Conservation (phyloP, 805 yeast genomes). For the Cyberlindnera bimundalis region DNA sequence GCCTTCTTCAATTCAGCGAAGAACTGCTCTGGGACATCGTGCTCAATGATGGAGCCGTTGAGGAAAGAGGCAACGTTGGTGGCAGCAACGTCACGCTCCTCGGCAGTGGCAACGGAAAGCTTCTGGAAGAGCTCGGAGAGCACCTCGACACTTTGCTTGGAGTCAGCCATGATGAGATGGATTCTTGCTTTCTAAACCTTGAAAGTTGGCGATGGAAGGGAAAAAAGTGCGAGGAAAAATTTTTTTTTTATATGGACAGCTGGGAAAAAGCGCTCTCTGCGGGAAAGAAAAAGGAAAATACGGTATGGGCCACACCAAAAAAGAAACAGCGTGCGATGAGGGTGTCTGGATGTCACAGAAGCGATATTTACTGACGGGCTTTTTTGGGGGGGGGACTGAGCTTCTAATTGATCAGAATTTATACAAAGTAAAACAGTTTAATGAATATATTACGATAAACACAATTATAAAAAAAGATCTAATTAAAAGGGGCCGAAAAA, state of each 20-base stretch:
- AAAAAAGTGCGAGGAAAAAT: slow-evolving; percentile 18
- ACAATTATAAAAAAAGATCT: too few species aligned
- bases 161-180: slow-evolving; percentile 38
- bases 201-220: neutral
- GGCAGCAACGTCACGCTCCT: slow-evolving; percentile 82
- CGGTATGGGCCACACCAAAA: slow-evolving; percentile 1
- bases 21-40: slow-evolving; percentile 92
- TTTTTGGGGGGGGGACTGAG: too few species aligned
- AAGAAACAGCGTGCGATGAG: slow-evolving; percentile 15
- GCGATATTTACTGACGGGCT: too few species aligned
- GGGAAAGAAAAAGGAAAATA: neutral
- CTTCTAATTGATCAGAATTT: too few species aligned
- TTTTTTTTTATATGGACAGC: slow-evolving; percentile 19
- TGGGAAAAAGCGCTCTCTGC: neutral
- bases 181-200: neutral
- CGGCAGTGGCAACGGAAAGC: slow-evolving; percentile 83
- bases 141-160: slow-evolving; percentile 59
- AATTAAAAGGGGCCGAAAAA: too few species aligned
- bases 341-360: slow-evolving; percentile 9
- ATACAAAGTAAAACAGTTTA: too few species aligned
- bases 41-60: slow-evolving; percentile 96
- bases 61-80: slow-evolving; percentile 87
- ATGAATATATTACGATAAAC: too few species aligned
- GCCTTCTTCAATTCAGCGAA: slow-evolving; percentile 73
- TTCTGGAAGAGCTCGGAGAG: slow-evolving; percentile 90